A percentile compares a stretch with the other conserved stretches of the same genome.
phyloP scores from a whole-genome alignment of 805 yeast genomes.

The Candida saitoana region DNA sequence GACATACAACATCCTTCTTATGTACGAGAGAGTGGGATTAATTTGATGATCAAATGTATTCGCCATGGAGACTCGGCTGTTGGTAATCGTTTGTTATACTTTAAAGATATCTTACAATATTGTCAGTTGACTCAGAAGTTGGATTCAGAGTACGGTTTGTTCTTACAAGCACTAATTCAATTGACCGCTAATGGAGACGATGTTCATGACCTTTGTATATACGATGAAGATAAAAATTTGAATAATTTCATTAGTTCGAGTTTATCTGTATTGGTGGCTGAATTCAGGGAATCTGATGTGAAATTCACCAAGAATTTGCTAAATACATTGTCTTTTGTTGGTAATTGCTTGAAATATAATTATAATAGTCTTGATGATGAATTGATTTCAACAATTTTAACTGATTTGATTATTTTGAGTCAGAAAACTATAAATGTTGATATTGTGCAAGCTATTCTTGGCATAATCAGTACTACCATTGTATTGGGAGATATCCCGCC shows the following conservation, averaged over 20 bases:
- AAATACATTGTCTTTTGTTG: constrained; percentile 29
- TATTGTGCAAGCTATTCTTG: constrained; percentile 37
- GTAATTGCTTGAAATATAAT: constrained; percentile 46
- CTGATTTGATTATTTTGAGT: constrained; percentile 33
- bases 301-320: constrained; percentile 12
- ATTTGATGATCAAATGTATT: constrained; percentile 55
- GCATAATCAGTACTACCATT: constrained; percentile 40
- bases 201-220: constrained; percentile 47
- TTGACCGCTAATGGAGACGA: constrained; percentile 54
- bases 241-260: constrained; percentile 12
- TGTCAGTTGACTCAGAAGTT: constrained; percentile 31
- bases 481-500: constrained; percentile 46
- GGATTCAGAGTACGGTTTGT: constrained; percentile 50
- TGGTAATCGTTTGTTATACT: constrained; percentile 51
- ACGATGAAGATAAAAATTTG: constrained; percentile 31
- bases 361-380: constrained; percentile 41
- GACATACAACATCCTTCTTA: constrained; percentile 9
- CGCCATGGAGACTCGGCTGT: constrained; percentile 46
- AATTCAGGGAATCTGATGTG: constrained; percentile 3
- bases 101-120: constrained; percentile 49
- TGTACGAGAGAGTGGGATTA: constrained; percentile 43
- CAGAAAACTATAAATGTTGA: constrained; percentile 32
- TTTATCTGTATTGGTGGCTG: constrained; percentile 9
- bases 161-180: constrained; percentile 42
- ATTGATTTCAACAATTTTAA: constrained; percentile 27